phyloP scores from a whole-genome alignment of 805 yeast species.

The Lipomyces mesembrius region DNA sequence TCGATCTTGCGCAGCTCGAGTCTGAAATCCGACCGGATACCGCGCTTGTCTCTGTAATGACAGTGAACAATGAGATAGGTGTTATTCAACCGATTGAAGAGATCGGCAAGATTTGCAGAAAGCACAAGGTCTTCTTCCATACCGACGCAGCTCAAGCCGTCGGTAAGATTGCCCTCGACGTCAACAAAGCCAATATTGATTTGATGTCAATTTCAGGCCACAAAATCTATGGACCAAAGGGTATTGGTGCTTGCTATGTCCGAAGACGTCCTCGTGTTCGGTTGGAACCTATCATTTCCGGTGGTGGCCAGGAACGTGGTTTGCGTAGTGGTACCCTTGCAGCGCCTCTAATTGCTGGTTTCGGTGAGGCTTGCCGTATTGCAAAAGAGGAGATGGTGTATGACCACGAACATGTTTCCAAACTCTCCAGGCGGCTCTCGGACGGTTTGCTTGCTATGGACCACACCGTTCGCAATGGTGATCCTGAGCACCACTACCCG shows the following conservation, averaged over 20 bases:
- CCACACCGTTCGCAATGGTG: constrained; percentile 90
- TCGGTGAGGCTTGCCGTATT: constrained; percentile 95
- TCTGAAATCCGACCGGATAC: constrained; percentile 89
- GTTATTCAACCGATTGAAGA: constrained; percentile 95
- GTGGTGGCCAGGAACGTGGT: constrained; percentile 99
- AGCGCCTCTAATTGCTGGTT: constrained; percentile 93
- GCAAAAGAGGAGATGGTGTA: constrained; percentile 72
- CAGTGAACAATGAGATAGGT: constrained; percentile 97
- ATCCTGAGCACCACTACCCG: constrained; percentile 70
- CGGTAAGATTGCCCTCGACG: constrained; percentile 92
- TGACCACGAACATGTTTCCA: constrained; percentile 71
- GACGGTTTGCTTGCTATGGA: constrained; percentile 78
- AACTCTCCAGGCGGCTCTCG: constrained; percentile 73
- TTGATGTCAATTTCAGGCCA: constrained; percentile 92
- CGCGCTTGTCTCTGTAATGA: constrained; percentile 88
- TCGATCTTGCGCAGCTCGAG: constrained; percentile 76
- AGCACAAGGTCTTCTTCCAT: constrained; percentile 91
- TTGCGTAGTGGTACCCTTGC: constrained; percentile 95
- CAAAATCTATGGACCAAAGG: constrained; percentile 97
- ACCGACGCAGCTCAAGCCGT: constrained; percentile 97
- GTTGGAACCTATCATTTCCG: constrained; percentile 89
- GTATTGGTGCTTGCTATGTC: constrained; percentile 92
- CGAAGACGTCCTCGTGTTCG: constrained; percentile 99
- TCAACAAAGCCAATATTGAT: constrained; percentile 90
- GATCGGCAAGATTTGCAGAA: constrained; percentile 85